Evolutionary conservation across 1,139 yeast species (phyloP), one percentile per base, ranked within the genome.

Genomic region (Spathaspora sp.): DNA sequence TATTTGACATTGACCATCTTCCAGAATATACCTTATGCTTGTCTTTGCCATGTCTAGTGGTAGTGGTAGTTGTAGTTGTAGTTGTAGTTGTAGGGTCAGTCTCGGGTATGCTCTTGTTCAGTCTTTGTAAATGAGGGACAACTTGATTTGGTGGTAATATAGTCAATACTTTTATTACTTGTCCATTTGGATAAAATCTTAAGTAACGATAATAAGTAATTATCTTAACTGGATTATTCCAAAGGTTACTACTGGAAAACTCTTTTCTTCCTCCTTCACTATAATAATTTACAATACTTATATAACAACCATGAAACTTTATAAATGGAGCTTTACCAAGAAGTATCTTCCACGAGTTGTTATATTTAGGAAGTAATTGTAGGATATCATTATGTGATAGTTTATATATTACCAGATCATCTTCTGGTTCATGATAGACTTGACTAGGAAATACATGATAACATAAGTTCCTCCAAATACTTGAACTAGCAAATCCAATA

Each of bases 151-250:
- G 96, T 51, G 86, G 89, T 47, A 81, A 70, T 2, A 84, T 76
- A 0, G 93, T 78, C 16, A 87, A 71, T 18, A 85, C 74, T 58
- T 86, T 80, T 36, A 85, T 64, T 49, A 89, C 86, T 0, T 78
- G 71, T 0, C 98, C 98, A 57, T 88, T 87, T 0, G 85, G 84
- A 58, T 78, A 88, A 59, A 93, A 90, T 47, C 97, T 71, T 34
- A 86, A 64, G 61, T 89, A 93, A 50, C 99, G 72, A 63, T 89
- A 93, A 60, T 91, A 93, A 0, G 97, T 89, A 42, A 91, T 87
- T 61, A 90, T 81, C 56, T 88, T 81, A 16, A 88, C 80, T 0
- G 97, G 97, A 49, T 82, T 81, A 38, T 76, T 66, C 86, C 95
- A 82, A n/a, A 88, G 77, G 37, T 74, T 77, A 5, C n/a, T 38